Evolutionary conservation across 345 rosid species (phyloP), one percentile per base, ranked within the genome.

Genomic region (Iberis pinnata): DNA sequence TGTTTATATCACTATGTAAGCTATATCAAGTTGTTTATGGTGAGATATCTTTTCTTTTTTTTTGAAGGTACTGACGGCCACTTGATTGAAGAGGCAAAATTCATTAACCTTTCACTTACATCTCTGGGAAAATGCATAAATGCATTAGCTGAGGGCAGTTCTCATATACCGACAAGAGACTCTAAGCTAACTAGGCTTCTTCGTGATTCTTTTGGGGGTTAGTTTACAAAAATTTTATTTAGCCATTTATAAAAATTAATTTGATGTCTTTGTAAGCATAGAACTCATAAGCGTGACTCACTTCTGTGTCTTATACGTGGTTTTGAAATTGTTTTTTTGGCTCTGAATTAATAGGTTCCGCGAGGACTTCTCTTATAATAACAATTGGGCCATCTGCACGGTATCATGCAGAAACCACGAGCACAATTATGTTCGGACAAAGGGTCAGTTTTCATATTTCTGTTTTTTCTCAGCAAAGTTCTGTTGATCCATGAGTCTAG

Each of bases 151-250:
- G 97, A 86, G 73, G 86, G 86, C 68, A 72, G 87, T 70, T 68
- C 87, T 16, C 97, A 89, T 69, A 86, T 89, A 73, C 97, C 97
- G 38, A 80, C 84, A 12, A 82, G 97, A 76, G 97, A 89, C 58
- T 89, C 97, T 32, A 89, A 84, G 70, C 73, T 89, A 64, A 89
- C 97, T 41, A 78, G 96, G 75, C 80, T 89, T 77, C 86, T 89
- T 58, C 94, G 97, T 22, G 96, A 86, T 79, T 84, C 97, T 56
- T 89, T 84, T 43, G 96, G 97, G 70, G 96, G 97, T 89, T 54
- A 74, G 67, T 53, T 44, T 26, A 15, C 46, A 42, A 53, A 10
- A 14, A 2, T 0, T 24, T 12, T 56, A 42, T 33, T 56, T 6
- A 18, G 44, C 50, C 49, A 32, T 53, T 7, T 51, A 13, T 24